Percentiles rank a stretch among this genome's conserved stretches.
Conservation (phyloP, 768 basidiomycete species). For the Calvatia gigantea region DNA sequence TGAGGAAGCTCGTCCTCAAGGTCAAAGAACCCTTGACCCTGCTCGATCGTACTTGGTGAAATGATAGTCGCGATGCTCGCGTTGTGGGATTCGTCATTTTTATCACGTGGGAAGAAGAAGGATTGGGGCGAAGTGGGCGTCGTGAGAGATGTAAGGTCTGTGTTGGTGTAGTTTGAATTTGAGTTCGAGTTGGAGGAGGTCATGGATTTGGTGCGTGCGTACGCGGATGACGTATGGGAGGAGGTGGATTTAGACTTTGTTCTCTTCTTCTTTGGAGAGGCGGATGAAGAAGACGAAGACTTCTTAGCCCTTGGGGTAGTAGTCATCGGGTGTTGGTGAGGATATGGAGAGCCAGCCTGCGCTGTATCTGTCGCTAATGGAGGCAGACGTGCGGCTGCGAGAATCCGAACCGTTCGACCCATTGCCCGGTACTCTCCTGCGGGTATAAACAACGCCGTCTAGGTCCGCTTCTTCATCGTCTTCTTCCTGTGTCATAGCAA, state of each 20-base stretch:
- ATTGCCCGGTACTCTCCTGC: slow-evolving; percentile 25
- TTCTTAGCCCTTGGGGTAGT: background rate
- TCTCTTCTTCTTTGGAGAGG: slow-evolving; percentile 10
- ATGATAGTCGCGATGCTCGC: slow-evolving; percentile 15
- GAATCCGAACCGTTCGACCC: slow-evolving; percentile 48
- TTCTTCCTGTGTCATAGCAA: slow-evolving; percentile 26
- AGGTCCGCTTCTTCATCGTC: slow-evolving; percentile 57
- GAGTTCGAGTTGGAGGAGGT: slow-evolving; percentile 35
- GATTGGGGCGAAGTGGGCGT: slow-evolving; percentile 37
- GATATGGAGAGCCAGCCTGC: slow-evolving; percentile 10
- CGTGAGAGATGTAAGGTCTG: slow-evolving; percentile 37
- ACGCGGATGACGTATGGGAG: background rate
- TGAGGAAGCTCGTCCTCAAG: slow-evolving; percentile 24
- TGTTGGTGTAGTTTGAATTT: slow-evolving; percentile 34
- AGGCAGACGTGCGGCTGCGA: slow-evolving; percentile 57
- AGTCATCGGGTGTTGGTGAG: background rate
- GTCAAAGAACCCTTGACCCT: slow-evolving; percentile 33
- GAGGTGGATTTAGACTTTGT: slow-evolving; percentile 6
- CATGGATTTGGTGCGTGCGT: slow-evolving; percentile 31
- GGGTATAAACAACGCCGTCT: slow-evolving; percentile 52
- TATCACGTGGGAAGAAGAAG: slow-evolving; percentile 15
- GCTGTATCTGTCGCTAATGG: slow-evolving; percentile 25
- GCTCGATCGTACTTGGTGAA: slow-evolving; percentile 28
- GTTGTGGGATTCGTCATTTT: slow-evolving; percentile 10
- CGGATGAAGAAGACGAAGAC: background rate